Percentiles rank a stretch among this genome's conserved stretches.
Conservation (phyloP, 164 flowering plant species). For the Magnolia officinalis region DNA sequence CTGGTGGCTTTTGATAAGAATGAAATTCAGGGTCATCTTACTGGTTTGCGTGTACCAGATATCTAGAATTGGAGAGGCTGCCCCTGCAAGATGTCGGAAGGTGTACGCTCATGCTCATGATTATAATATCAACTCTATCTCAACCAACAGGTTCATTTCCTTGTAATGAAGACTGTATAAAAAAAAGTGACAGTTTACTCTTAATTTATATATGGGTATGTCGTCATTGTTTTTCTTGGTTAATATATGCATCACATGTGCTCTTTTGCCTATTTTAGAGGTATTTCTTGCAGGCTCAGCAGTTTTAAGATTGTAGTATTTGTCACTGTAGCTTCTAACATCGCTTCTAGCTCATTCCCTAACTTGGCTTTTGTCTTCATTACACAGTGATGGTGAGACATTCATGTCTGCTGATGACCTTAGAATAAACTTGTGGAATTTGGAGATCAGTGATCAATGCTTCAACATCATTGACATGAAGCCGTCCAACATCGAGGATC, state of each 20-base stretch:
- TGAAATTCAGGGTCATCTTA: conserved; percentile 3
- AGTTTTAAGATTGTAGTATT: neutral
- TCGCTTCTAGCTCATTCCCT: neutral
- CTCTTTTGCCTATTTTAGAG: neutral
- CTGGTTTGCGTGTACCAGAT: conserved; percentile 34
- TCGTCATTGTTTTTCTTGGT: no score
- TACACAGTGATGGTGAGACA: conserved; percentile 76
- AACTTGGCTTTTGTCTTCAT: conserved; percentile 9
- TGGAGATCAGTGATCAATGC: conserved; percentile 73
- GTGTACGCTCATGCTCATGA: conserved; percentile 89
- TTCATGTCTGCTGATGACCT: conserved; percentile 86
- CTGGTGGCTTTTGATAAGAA: conserved; percentile 2
- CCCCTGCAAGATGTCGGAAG: conserved; percentile 60
- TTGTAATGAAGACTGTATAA: no score
- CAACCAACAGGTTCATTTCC: conserved; percentile 57
- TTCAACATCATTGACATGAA: conserved; percentile 85
- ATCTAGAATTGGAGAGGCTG: conserved; percentile 31
- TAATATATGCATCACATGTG: no score
- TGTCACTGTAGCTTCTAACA: neutral
- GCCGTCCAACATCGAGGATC: conserved; percentile 84
- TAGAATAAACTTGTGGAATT: conserved; percentile 85
- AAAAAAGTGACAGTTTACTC: no score
- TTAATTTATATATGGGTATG: no score
- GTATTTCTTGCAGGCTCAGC: neutral
- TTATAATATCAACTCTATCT: conserved; percentile 75